phyloP scores from a whole-genome alignment of 2,329 filamentous ascomycete species.

The Esteya vermicola region DNA sequence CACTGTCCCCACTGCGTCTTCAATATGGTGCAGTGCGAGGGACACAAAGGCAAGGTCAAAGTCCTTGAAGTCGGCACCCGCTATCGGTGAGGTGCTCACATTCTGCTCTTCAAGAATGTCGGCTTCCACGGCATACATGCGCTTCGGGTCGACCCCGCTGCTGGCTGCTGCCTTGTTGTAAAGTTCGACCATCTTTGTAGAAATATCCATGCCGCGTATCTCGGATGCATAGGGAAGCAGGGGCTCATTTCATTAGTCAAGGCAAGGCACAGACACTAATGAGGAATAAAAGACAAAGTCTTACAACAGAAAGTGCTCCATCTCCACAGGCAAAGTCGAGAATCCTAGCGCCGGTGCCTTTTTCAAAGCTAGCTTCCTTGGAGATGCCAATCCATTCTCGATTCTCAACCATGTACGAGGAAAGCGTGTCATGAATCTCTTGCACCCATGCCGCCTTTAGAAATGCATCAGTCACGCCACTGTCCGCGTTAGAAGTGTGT shows the following conservation, averaged over 20 bases:
- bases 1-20: slow-evolving; percentile 7
- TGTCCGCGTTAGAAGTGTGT: neutral
- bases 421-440: slow-evolving; percentile 4
- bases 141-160: slow-evolving; percentile 3
- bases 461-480: slow-evolving; percentile 1
- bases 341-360: slow-evolving; percentile 4
- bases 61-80: slow-evolving; percentile 4
- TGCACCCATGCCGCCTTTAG: slow-evolving; percentile 7
- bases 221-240: slow-evolving; percentile 3
- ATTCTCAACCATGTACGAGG: slow-evolving; percentile 4
- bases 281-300: neutral
- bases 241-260: neutral
- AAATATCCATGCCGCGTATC: slow-evolving; percentile 13
- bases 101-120: slow-evolving; percentile 6
- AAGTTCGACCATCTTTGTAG: slow-evolving; percentile 11
- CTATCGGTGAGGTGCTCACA: neutral
- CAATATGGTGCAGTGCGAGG: slow-evolving; percentile 13
- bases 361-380: neutral
- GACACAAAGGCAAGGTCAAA: slow-evolving; percentile 11
- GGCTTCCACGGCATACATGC: slow-evolving; percentile 11
- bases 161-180: slow-evolving; percentile 10
- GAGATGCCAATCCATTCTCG: slow-evolving; percentile 7
- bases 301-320: slow-evolving; percentile 6
- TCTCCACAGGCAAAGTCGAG: slow-evolving; percentile 12
- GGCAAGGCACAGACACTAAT: neutral